A percentile compares a stretch with the other conserved stretches of the same genome.
Conservation (phyloP, 1,139 yeast species). For the Yamadazyma kanchanaburiensis region DNA sequence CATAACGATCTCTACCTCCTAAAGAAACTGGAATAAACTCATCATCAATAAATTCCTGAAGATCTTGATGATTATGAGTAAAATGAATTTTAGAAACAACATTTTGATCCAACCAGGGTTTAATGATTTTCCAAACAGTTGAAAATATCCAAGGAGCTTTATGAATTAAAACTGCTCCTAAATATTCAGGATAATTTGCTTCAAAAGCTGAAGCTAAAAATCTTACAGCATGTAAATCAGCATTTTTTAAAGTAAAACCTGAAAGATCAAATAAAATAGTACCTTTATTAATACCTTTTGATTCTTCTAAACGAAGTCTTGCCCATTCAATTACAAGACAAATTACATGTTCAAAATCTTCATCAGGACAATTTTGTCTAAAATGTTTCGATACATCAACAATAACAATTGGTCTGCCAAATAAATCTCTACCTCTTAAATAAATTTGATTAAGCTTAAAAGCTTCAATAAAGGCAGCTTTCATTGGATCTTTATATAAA, state of each 20-base stretch:
- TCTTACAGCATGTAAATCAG: conserved; percentile 81
- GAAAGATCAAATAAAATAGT: conserved; percentile 72
- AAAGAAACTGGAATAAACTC: conserved; percentile 55
- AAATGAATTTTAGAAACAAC: conserved; percentile 79
- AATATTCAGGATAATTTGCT: conserved; percentile 84
- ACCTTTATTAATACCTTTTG: conserved; percentile 67
- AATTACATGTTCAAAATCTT: conserved; percentile 66
- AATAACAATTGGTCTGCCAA: conserved; percentile 66
- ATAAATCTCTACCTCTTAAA: conserved; percentile 61
- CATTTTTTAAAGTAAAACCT: conserved; percentile 72
- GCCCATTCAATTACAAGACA: conserved; percentile 67
- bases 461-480: conserved; percentile 47
- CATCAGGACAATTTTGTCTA: conserved; percentile 65
- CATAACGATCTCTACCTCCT: conserved; percentile 64
- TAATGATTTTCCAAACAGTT: conserved; percentile 82
- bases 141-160: conserved; percentile 90
- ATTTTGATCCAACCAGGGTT: conserved; percentile 85
- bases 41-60: conserved; percentile 51
- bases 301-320: conserved; percentile 48
- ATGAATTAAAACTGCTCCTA: conserved; percentile 73
- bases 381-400: conserved; percentile 73
- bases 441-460: conserved; percentile 59
- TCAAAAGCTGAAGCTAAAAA: conserved; percentile 76
- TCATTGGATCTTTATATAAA: conserved; percentile 17
- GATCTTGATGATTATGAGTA: conserved; percentile 59